Percentiles rank a stretch among this genome's conserved stretches.
These are phyloP conservation scores for Phanerochaete carnosa DNA, from an alignment of 768 basidiomycete genomes.

Conservation along the genomic window DNA sequence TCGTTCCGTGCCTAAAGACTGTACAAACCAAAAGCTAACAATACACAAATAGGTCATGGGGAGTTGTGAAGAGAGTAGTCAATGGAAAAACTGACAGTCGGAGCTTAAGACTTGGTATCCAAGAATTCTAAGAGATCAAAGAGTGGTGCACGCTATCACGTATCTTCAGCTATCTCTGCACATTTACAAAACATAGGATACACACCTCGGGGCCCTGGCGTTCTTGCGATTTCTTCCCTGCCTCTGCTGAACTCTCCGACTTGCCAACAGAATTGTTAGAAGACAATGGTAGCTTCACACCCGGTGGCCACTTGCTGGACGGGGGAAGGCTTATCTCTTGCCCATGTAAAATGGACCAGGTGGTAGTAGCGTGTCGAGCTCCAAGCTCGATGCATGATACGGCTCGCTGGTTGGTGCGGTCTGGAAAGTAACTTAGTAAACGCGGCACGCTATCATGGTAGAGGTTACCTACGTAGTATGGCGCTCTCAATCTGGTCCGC, in stretches of 20 bases:
- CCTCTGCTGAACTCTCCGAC: neutral
- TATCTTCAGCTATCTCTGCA: neutral
- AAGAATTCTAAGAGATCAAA: constrained; percentile 57
- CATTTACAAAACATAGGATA: neutral
- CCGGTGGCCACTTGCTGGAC: constrained; percentile 33
- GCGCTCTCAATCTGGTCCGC: constrained; percentile 89
- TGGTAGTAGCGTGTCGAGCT: constrained; percentile 59
- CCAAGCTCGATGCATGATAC: constrained; percentile 62
- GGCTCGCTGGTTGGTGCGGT: constrained; percentile 45
- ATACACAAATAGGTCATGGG: neutral
- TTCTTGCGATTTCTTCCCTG: constrained; percentile 3
- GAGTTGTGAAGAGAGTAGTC: neutral
- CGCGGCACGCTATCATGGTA: neutral
- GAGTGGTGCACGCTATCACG: constrained; percentile 38
- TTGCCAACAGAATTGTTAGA: neutral
- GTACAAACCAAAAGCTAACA: neutral
- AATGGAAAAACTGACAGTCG: neutral
- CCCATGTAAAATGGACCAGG: constrained; percentile 59
- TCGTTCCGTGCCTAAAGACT: neutral
- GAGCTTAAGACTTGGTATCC: constrained; percentile 39
- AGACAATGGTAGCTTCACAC: constrained; percentile 33
- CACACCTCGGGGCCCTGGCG: neutral
- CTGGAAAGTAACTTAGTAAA: constrained; percentile 29
- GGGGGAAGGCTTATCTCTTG: constrained; percentile 42
- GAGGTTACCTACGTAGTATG: constrained; percentile 62